A percentile compares a stretch with the other conserved stretches of the same genome.
These are phyloP conservation scores for Saccharomyces hybrid DNA, from an alignment of 1,139 yeast species.

Conservation along the genomic window DNA sequence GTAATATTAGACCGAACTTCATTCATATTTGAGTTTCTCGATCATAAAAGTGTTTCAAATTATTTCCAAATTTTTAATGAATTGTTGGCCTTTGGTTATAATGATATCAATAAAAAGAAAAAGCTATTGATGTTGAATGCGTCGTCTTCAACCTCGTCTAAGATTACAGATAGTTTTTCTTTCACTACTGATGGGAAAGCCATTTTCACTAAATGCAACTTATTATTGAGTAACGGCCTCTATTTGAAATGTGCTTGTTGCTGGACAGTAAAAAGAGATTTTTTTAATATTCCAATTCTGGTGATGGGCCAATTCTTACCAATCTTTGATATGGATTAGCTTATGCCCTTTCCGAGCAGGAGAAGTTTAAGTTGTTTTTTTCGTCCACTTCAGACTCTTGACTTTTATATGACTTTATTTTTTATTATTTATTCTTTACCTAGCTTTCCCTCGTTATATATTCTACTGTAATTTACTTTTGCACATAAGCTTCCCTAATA, in stretches of 20 bases:
- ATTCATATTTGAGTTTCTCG: slow-evolving; percentile 79
- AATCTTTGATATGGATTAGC: slow-evolving; percentile 33
- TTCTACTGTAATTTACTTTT: background rate
- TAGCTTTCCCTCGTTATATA: background rate
- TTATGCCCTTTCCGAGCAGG: background rate
- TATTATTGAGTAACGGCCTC: slow-evolving; percentile 39
- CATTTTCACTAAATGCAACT: slow-evolving; percentile 63
- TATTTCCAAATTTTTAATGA: slow-evolving; percentile 73
- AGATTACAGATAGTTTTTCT: slow-evolving; percentile 5
- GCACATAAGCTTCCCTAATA: background rate
- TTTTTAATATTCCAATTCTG: slow-evolving; percentile 90
- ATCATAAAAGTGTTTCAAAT: slow-evolving; percentile 73
- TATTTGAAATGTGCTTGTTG: slow-evolving; percentile 57
- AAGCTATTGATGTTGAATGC: slow-evolving; percentile 1
- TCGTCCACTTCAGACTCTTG: background rate
- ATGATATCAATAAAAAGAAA: slow-evolving; percentile 8
- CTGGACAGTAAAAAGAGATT: slow-evolving; percentile 84
- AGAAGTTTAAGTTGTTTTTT: background rate
- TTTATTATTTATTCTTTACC: background rate
- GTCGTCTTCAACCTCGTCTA: slow-evolving; percentile 1
- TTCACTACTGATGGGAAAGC: background rate
- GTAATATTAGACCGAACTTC: slow-evolving; percentile 34
- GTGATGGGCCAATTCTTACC: slow-evolving; percentile 86
- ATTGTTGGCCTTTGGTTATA: slow-evolving; percentile 72
- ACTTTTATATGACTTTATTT: background rate